Evolutionary conservation across 2,329 filamentous ascomycete genomes (phyloP).

Genomic region (Fusarium sambucinum): DNA sequence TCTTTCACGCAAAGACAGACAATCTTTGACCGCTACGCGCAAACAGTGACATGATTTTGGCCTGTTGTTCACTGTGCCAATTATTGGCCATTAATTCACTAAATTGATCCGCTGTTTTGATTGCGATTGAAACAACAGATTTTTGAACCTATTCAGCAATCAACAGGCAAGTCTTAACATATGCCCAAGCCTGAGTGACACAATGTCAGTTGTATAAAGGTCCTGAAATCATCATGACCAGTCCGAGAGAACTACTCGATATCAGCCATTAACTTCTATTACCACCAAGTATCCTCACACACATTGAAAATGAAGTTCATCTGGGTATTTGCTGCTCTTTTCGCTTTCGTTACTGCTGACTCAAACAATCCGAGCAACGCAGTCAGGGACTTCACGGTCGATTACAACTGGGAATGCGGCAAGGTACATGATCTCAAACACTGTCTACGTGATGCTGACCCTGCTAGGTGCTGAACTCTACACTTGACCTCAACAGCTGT

Average conservation of each 20-base stretch:
- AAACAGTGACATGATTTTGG: neutral
- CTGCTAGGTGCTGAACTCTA: neutral
- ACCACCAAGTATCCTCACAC: neutral
- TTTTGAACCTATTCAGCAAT: neutral
- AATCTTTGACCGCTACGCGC: no score
- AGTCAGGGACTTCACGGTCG: neutral
- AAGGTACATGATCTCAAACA: neutral
- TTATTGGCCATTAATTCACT: neutral
- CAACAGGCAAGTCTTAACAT: no score
- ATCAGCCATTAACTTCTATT: neutral
- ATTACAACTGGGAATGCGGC: conserved; percentile 20
- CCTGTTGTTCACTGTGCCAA: neutral
- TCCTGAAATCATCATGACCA: fast-evolving
- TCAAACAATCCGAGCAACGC: neutral
- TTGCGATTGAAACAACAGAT: neutral
- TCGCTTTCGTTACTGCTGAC: conserved; percentile 1
- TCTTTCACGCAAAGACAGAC: neutral
- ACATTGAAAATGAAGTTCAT: neutral
- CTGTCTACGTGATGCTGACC: neutral
- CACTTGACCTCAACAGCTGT: neutral
- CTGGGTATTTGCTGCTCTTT: neutral
- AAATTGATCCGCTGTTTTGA: neutral
- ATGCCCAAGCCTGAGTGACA: no score
- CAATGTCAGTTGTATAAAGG: neutral
- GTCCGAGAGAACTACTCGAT: no score